Percentiles rank a stretch among this genome's conserved stretches.
phyloP scores from a whole-genome alignment of 805 yeast species.

The Starmerella ratchasimensis region DNA sequence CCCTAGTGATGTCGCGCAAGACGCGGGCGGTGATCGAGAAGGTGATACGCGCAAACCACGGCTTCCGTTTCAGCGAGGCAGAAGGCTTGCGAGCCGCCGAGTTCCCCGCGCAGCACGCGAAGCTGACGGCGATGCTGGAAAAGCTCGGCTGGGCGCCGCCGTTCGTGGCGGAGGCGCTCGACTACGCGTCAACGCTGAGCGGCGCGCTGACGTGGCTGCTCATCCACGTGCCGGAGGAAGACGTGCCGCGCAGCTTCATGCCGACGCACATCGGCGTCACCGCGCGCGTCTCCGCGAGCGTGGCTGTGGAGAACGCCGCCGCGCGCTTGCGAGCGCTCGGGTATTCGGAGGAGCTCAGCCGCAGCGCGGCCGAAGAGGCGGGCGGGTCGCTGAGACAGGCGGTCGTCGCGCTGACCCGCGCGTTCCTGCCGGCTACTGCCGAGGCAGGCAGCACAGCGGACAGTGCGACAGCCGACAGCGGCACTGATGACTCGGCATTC shows the following conservation, averaged over 20 bases:
- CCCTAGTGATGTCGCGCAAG: conserved; percentile 49
- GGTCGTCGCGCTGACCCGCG: conserved; percentile 29
- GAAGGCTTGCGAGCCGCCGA: conserved; percentile 17
- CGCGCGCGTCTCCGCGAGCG: conserved; percentile 34
- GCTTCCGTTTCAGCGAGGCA: conserved; percentile 31
- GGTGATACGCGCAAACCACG: conserved; percentile 32
- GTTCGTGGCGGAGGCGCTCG: conserved; percentile 61
- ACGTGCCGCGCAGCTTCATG: conserved; percentile 44
- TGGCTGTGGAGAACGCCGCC: conserved; percentile 43
- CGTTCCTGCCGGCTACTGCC: conserved; percentile 9
- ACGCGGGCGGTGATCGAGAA: conserved; percentile 50
- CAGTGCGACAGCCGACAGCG: neutral
- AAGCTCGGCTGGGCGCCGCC: conserved; percentile 51
- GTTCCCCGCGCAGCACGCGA: conserved; percentile 4
- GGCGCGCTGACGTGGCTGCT: conserved; percentile 62
- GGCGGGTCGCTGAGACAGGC: conserved; percentile 26
- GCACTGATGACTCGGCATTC: conserved; percentile 22
- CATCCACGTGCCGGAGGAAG: conserved; percentile 89
- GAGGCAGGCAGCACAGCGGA: neutral
- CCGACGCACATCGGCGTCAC: conserved; percentile 24
- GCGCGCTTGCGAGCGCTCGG: conserved; percentile 55
- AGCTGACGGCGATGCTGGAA: conserved; percentile 25
- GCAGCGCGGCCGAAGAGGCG: conserved; percentile 32
- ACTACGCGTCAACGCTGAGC: conserved; percentile 36
- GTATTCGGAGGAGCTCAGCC: conserved; percentile 49